Conservation (phyloP, 805 yeast genomes). For the Nakazawaea holstii region DNA sequence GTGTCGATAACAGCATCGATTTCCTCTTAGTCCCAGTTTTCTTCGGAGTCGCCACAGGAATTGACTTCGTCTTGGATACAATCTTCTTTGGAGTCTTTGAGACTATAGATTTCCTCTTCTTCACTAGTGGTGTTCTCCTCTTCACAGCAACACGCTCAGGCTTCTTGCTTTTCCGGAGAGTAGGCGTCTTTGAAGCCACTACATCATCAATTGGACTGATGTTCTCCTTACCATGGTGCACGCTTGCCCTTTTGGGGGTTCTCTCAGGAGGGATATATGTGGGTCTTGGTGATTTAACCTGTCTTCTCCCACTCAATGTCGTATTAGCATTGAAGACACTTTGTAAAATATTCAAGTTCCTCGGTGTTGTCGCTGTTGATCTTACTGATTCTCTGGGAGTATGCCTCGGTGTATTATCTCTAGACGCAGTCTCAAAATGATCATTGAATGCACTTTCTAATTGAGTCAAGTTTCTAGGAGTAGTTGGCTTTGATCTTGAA, state of each 20-base stretch:
- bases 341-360: background rate
- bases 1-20: background rate
- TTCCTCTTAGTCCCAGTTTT: background rate
- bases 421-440: background rate
- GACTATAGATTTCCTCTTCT: conserved; percentile 1
- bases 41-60: background rate
- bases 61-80: background rate
- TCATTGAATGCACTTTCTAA: conserved; percentile 1
- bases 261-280: too few relatives aligned
- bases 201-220: background rate
- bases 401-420: background rate
- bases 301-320: too few relatives aligned
- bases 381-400: conserved; percentile 6
- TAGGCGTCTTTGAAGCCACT: too few relatives aligned
- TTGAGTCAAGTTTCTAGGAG: background rate
- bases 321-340: background rate
- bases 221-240: background rate
- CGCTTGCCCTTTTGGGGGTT: too few relatives aligned
- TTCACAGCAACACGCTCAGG: too few relatives aligned
- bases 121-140: too few relatives aligned
- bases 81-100: conserved; percentile 4
- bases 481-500: background rate
- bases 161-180: too few relatives aligned
- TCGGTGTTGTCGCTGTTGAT: conserved; percentile 7
- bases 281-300: too few relatives aligned